phyloP scores from a whole-genome alignment of 2,329 filamentous ascomycete species.

The Aspergillus arachidicola region DNA sequence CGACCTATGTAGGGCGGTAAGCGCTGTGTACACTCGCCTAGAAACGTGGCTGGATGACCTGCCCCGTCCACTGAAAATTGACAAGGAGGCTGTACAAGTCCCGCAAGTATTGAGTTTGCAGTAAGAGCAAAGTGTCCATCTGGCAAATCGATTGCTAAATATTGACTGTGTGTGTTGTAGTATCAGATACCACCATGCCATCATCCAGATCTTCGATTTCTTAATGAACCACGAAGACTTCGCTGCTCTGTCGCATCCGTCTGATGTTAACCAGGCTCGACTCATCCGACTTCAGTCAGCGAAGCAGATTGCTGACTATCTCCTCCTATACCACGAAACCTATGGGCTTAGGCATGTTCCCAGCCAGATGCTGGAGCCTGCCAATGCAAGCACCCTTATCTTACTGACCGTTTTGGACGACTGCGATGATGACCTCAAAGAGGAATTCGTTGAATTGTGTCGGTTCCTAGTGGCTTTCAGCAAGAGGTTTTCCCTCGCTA shows the following conservation, averaged over 20 bases:
- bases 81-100: conserved; percentile 15
- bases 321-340: conserved; percentile 28
- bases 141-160: background rate
- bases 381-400: conserved; percentile 24
- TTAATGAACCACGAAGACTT: conserved; percentile 23
- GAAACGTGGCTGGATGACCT: conserved; percentile 26
- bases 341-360: conserved; percentile 35
- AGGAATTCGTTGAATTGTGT: conserved; percentile 33
- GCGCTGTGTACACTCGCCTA: conserved; percentile 24
- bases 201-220: conserved; percentile 28
- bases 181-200: conserved; percentile 30
- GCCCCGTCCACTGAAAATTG: conserved; percentile 20
- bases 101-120: conserved; percentile 33
- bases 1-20: conserved; percentile 22
- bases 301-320: conserved; percentile 29
- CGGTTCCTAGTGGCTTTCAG: conserved; percentile 29
- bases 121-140: conserved; percentile 23
- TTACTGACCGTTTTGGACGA: conserved; percentile 25
- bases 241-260: conserved; percentile 11
- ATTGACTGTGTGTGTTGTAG: conserved; percentile 19
- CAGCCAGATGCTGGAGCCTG: conserved; percentile 29
- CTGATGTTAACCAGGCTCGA: conserved; percentile 16
- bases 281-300: conserved; percentile 23
- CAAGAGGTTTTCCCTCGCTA: conserved; percentile 25
- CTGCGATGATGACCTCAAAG: conserved; percentile 24